Conservation (phyloP, 2,329 filamentous ascomycete genomes). For the Annulohypoxylon truncatum region DNA sequence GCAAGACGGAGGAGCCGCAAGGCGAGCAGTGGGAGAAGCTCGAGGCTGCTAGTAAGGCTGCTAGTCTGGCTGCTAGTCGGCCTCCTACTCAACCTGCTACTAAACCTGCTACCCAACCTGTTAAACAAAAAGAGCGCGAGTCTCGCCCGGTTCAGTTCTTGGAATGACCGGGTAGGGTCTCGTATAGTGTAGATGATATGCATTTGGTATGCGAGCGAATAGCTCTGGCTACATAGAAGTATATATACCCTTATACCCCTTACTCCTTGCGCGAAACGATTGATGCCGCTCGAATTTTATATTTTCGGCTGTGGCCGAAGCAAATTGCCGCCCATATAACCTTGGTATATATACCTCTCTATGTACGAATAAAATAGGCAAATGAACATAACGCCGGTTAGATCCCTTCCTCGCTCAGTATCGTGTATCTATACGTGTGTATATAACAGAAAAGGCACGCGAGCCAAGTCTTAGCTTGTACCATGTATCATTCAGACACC, state of each 20-base stretch:
- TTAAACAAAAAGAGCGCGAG: not conserved
- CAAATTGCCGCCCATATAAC: not conserved
- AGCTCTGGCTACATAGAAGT: not conserved
- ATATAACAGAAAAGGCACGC: not conserved
- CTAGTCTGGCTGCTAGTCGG: too few species aligned
- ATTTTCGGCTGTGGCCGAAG: not conserved
- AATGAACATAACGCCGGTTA: not conserved
- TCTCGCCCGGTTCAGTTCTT: not conserved
- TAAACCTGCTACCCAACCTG: too few species aligned
- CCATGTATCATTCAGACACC: conserved; percentile 20
- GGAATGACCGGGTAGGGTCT: not conserved
- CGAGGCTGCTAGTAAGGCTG: conserved; percentile 5
- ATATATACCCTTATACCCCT: conserved; percentile 10
- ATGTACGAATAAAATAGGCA: not conserved
- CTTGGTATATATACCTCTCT: not conserved
- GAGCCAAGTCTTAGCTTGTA: not conserved
- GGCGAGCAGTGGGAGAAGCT: conserved; percentile 39
- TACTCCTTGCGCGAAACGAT: not conserved
- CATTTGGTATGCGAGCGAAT: not conserved
- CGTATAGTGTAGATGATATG: not conserved
- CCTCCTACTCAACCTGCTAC: too few species aligned
- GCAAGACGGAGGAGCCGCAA: conserved; percentile 4
- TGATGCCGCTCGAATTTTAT: not conserved
- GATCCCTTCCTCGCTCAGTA: not conserved
- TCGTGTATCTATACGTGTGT: not conserved